Evolutionary conservation across 176 grass and related monocot genomes (phyloP).

Genomic region (Carex parvula): DNA sequence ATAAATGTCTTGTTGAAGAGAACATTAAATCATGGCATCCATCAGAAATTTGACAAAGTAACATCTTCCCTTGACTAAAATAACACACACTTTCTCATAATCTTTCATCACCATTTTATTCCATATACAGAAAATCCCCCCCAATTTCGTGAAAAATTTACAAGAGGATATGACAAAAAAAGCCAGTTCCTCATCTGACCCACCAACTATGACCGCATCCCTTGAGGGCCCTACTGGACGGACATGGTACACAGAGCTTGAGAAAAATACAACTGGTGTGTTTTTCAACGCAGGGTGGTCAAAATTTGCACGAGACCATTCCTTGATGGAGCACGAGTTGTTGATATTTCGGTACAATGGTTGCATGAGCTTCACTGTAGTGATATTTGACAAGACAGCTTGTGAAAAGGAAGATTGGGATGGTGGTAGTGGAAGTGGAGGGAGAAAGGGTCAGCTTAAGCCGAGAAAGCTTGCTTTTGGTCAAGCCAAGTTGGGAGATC

Average conservation of each 20-base stretch:
- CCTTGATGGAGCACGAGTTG: constrained; percentile 62
- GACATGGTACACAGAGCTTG: constrained; percentile 54
- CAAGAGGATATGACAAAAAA: constrained; percentile 38
- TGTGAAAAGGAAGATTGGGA: constrained; percentile 47
- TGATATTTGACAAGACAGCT: constrained; percentile 62
- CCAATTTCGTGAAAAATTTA: constrained; percentile 76
- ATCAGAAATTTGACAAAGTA: background rate
- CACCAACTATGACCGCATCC: constrained; percentile 41
- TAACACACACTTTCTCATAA: background rate
- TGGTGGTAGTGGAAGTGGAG: background rate
- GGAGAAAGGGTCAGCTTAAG: background rate
- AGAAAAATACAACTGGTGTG: constrained; percentile 38
- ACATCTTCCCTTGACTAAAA: background rate
- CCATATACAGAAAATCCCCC: constrained; percentile 65
- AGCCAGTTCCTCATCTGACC: constrained; percentile 23
- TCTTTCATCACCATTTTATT: constrained; percentile 8
- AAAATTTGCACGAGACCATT: constrained; percentile 63
- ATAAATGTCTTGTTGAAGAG: background rate
- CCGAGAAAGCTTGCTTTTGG: constrained; percentile 11
- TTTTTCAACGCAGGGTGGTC: constrained; percentile 69
- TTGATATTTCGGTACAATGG: constrained; percentile 69
- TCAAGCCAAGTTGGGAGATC: background rate
- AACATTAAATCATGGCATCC: background rate
- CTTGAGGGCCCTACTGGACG: constrained; percentile 63
- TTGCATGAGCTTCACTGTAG: constrained; percentile 47